phyloP scores from a whole-genome alignment of 306 rosid genomes.

The Citrullus mucosospermus region DNA sequence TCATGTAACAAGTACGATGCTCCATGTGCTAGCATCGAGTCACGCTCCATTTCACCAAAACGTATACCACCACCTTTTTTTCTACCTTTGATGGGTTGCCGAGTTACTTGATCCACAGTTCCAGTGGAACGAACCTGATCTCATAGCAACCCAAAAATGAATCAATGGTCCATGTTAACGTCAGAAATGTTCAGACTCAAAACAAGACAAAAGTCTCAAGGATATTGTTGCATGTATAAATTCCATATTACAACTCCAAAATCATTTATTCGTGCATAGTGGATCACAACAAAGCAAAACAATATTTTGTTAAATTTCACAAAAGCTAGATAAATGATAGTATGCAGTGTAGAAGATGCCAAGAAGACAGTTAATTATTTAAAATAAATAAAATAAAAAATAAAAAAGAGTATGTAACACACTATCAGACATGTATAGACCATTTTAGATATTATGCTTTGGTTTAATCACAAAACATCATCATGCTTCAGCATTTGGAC shows the following conservation, averaged over 20 bases:
- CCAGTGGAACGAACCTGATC: conserved; percentile 90
- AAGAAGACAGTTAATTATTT: background rate
- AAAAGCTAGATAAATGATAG: background rate
- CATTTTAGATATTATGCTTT: background rate
- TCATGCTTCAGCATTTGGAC: background rate
- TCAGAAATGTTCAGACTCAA: background rate
- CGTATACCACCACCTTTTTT: conserved; percentile 94
- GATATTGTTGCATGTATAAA: background rate
- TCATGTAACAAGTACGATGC: conserved; percentile 87
- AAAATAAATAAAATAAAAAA: background rate
- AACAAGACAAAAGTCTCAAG: background rate
- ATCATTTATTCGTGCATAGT: background rate
- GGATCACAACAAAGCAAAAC: background rate
- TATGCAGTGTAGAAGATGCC: background rate
- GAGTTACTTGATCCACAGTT: conserved; percentile 57
- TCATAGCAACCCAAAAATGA: background rate
- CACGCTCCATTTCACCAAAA: conserved; percentile 98
- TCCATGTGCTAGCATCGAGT: conserved; percentile 95
- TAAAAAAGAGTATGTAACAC: background rate
- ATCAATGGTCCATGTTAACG: background rate
- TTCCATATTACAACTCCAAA: background rate
- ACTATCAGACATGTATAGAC: background rate
- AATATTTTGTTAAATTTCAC: background rate
- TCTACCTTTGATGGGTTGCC: conserved; percentile 85
- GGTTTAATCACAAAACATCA: background rate